Evolutionary conservation across 2,329 filamentous ascomycete genomes (phyloP).

Genomic region (Chrysosphaeria jannelii): DNA sequence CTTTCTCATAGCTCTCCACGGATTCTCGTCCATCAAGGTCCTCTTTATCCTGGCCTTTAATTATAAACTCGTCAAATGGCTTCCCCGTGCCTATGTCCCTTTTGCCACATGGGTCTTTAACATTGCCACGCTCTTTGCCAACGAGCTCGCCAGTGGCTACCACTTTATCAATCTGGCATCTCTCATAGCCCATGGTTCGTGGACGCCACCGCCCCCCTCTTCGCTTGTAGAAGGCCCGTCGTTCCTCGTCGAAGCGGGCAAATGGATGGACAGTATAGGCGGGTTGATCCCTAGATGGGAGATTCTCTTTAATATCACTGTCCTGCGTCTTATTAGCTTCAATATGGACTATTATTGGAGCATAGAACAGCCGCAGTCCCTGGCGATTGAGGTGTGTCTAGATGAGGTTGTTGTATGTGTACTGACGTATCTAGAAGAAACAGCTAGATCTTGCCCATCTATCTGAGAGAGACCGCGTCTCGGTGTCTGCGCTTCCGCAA

Average conservation of each 20-base stretch:
- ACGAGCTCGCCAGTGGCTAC: slow-evolving; percentile 62
- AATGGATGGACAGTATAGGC: slow-evolving; percentile 46
- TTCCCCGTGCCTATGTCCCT: slow-evolving; percentile 44
- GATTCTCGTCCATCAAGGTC: slow-evolving; percentile 61
- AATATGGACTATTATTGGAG: slow-evolving; percentile 96
- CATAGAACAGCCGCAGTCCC: slow-evolving; percentile 28
- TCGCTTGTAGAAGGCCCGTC: slow-evolving; percentile 4
- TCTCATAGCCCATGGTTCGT: slow-evolving; percentile 10
- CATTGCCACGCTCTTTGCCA: slow-evolving; percentile 57
- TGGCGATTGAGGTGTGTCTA: slow-evolving; percentile 41
- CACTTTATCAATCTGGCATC: slow-evolving; percentile 30
- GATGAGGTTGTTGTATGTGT: neutral
- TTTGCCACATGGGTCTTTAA: slow-evolving; percentile 72
- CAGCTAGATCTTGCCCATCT: slow-evolving; percentile 68
- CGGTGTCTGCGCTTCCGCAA: slow-evolving; percentile 34
- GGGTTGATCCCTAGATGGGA: slow-evolving; percentile 83
- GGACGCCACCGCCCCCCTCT: slow-evolving; percentile 1
- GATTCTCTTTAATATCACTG: slow-evolving; percentile 89
- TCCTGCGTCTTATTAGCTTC: slow-evolving; percentile 80
- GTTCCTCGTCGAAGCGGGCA: slow-evolving; percentile 26
- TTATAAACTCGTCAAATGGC: slow-evolving; percentile 41
- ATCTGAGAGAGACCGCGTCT: slow-evolving; percentile 65
- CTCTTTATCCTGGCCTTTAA: slow-evolving; percentile 54
- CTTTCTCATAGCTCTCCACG: slow-evolving; percentile 56
- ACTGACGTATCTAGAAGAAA: slow-evolving; percentile 47